Conservation (phyloP, 2,329 filamentous ascomycete genomes). For the Cercospora nicotianae region DNA sequence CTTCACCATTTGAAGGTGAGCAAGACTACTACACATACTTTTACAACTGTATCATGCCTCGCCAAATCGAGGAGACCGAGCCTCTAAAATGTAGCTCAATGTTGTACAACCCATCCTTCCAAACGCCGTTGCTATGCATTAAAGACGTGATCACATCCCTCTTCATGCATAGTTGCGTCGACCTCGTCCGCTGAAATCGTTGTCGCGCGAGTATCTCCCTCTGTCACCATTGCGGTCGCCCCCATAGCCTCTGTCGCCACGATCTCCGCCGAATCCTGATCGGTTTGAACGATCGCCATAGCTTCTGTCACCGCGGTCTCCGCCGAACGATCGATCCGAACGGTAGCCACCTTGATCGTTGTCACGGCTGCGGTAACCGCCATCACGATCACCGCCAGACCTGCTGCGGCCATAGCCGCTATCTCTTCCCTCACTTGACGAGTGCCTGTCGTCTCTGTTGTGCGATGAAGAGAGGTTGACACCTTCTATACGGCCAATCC, state of each 20-base stretch:
- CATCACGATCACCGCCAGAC: constrained; percentile 12
- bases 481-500: constrained; percentile 34
- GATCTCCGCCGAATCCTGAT: not conserved
- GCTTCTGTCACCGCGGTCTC: not conserved
- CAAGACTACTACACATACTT: constrained; percentile 18
- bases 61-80: not conserved
- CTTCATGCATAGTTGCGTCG: not conserved
- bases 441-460: not conserved
- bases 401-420: constrained; percentile 8
- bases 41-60: constrained; percentile 21
- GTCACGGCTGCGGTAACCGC: constrained; percentile 12
- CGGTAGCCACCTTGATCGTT: not conserved
- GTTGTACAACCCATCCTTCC: constrained; percentile 6
- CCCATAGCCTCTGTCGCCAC: constrained; percentile 10
- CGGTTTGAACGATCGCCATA: not conserved
- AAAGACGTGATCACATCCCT: constrained; percentile 5
- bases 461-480: constrained; percentile 31
- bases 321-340: not conserved
- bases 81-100: not conserved
- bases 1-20: constrained; percentile 13
- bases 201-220: not conserved
- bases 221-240: constrained; percentile 9
- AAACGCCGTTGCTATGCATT: constrained; percentile 19
- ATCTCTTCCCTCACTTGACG: constrained; percentile 5
- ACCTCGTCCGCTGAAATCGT: not conserved